phyloP scores from a whole-genome alignment of 257 asterid species.

The Solanum gracilifrons region DNA sequence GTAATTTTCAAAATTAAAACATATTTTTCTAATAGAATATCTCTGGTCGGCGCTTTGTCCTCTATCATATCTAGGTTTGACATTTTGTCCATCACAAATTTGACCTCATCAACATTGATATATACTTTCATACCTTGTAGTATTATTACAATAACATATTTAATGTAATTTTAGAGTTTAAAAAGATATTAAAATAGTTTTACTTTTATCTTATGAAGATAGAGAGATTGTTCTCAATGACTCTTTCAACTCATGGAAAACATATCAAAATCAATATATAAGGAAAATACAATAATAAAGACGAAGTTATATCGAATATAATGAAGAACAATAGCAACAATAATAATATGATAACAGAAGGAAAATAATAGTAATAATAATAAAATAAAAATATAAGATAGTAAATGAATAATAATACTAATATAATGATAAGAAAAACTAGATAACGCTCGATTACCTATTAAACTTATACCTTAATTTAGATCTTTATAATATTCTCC shows the following conservation, averaged over 20 bases:
- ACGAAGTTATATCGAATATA: not conserved
- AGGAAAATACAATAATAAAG: not conserved
- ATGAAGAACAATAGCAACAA: not conserved
- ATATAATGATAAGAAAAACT: not conserved
- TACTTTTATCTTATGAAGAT: too few relatives aligned
- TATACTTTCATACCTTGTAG: not conserved
- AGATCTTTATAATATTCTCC: too few relatives aligned
- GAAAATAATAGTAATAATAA: not conserved
- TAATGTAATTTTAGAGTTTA: not conserved
- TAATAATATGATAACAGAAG: not conserved
- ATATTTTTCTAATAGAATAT: not conserved
- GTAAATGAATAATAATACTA: not conserved
- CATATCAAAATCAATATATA: too few relatives aligned
- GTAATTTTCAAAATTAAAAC: not conserved
- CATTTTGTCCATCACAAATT: not conserved
- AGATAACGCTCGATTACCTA: not conserved
- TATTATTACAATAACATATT: not conserved
- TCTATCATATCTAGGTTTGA: not conserved
- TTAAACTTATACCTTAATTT: not conserved
- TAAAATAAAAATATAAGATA: not conserved
- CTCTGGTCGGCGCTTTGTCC: not conserved
- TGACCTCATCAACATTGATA: not conserved
- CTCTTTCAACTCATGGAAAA: too few relatives aligned
- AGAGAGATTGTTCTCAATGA: too few relatives aligned
- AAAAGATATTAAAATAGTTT: not conserved